Evolutionary conservation across 176 grass and related monocot species (phyloP).

Genomic region (Cenchrus purpureus): DNA sequence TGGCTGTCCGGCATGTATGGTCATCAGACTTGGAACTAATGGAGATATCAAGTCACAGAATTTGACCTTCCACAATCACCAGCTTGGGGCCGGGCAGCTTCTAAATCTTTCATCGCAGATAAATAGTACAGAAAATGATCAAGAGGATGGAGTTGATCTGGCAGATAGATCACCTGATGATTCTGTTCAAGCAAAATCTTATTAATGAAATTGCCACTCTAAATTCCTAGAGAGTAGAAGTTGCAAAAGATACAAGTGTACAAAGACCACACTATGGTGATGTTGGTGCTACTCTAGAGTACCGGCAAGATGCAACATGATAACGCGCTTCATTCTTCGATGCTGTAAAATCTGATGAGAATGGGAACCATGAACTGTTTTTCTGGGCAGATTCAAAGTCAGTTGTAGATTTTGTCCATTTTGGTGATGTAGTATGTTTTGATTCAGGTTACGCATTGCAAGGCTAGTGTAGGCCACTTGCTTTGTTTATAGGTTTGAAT

Average conservation of each 20-base stretch:
- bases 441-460: constrained; percentile 74
- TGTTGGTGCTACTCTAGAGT: constrained; percentile 75
- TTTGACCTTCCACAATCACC: constrained; percentile 93
- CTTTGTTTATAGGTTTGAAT: constrained; percentile 88
- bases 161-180: constrained; percentile 51
- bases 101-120: constrained; percentile 60
- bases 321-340: constrained; percentile 85
- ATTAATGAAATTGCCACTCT: constrained; percentile 25
- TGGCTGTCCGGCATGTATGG: constrained; percentile 92
- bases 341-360: constrained; percentile 69
- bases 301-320: constrained; percentile 79
- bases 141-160: constrained; percentile 48
- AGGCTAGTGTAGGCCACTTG: constrained; percentile 74
- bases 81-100: constrained; percentile 56
- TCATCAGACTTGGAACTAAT: constrained; percentile 65
- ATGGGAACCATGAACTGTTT: constrained; percentile 69
- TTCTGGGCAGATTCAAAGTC: constrained; percentile 89
- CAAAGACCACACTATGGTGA: constrained; percentile 58
- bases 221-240: constrained; percentile 53
- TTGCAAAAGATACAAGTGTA: constrained; percentile 47
- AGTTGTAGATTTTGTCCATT: constrained; percentile 74
- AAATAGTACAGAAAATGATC: constrained; percentile 53
- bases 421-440: constrained; percentile 89
- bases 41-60: constrained; percentile 85
- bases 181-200: constrained; percentile 45